A percentile compares a stretch with the other conserved stretches of the same genome.
Conservation (phyloP, 2,329 filamentous ascomycete species). For the Trichoderma sp. region DNA sequence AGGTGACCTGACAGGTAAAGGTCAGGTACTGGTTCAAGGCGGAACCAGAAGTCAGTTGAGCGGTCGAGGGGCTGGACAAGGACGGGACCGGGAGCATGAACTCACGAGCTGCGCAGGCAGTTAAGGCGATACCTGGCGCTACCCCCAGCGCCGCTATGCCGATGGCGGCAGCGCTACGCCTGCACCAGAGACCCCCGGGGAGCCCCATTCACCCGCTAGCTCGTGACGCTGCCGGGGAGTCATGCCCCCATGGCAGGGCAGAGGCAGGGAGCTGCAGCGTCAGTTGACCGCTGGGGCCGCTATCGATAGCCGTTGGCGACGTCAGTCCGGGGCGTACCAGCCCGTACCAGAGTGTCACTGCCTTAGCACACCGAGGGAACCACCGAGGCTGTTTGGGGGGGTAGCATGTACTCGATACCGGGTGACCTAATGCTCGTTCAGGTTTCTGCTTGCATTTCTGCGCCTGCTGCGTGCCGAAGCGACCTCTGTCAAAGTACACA, state of each 20-base stretch:
- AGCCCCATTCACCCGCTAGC: conserved; percentile 28
- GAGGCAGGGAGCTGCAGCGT: conserved; percentile 24
- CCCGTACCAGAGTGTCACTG: conserved; percentile 8
- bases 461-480: too few relatives aligned
- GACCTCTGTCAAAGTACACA: too few relatives aligned
- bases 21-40: background rate
- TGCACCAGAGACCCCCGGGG: conserved; percentile 15
- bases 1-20: too few relatives aligned
- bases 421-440: too few relatives aligned
- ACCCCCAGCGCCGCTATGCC: conserved; percentile 3
- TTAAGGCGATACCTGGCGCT: conserved; percentile 19
- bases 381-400: conserved; percentile 1
- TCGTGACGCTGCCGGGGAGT: conserved; percentile 27
- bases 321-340: conserved; percentile 12
- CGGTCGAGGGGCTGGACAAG: conserved; percentile 25
- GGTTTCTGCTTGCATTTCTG: too few relatives aligned
- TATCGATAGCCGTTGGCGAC: conserved; percentile 26
- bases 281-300: conserved; percentile 28
- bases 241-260: conserved; percentile 28
- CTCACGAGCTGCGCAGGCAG: conserved; percentile 24
- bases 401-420: too few relatives aligned
- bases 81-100: background rate
- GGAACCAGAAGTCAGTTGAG: background rate
- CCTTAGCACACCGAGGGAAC: conserved; percentile 15
- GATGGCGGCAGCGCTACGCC: conserved; percentile 21